Evolutionary conservation across 768 basidiomycete genomes (phyloP), one percentile per base, ranked within the genome.

Genomic region (Gloeopeniophorella convolvens): DNA sequence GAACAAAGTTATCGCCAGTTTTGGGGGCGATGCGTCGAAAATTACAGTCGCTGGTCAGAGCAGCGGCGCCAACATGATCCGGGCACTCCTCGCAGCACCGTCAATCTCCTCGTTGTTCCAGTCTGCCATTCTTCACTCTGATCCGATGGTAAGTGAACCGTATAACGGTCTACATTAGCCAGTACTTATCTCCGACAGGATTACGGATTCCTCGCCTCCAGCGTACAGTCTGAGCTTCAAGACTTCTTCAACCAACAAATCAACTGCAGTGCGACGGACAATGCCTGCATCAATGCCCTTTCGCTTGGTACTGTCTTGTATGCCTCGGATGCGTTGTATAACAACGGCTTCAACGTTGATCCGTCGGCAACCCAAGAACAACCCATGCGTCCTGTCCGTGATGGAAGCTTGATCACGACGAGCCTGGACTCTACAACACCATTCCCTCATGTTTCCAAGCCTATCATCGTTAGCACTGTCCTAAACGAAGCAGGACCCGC

Each of bases 31-130:
- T 53, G 42, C 72, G 5, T 71, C 71, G 7, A 79, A 80, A 61
- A 76, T 92, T 56, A 88, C 85, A 0, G 49, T 93, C 15, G 86
- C 87, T 33, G 90, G 89, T 6, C 89, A 93, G 68, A 89, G 86
- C 64, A 78, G 80, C 42, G 90, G 90, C 40, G 90, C 83, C 2
- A 79, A 70, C 54, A 74, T 92, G 73, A 76, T 94, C 61, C 74
- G 89, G 49, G 80, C 87, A 1, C 70, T 94, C 41, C 74, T 93
- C 33, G 86, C 82, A 11, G 71, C 72, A 3, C 86, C 90, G 3
- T 78, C 81, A 3, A 89, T 83, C 0, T 73, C 77, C 18, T 71
- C 77, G 1, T 70, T 91, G 42, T 94, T 94, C 72, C 71, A 75
- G 50, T 83, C 77, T 44, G 87, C 82, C 0, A 89, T 91, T 50